phyloP scores from a whole-genome alignment of 1,139 yeast genomes.

The Scheffersomyces segobiensis region DNA sequence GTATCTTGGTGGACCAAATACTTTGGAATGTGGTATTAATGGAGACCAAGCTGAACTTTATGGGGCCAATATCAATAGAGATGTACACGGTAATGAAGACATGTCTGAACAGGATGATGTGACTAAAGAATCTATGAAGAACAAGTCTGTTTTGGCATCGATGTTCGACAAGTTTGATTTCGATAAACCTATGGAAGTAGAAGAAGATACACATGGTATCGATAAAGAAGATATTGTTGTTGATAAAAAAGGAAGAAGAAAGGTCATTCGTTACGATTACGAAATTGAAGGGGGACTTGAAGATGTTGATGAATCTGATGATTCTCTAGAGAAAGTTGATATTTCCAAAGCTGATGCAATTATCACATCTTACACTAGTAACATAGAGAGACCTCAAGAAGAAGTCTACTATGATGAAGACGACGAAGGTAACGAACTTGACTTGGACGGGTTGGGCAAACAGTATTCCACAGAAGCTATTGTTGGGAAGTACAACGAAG shows the following conservation, averaged over 20 bases:
- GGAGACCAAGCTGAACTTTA: slow-evolving; percentile 21
- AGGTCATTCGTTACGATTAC: slow-evolving; percentile 35
- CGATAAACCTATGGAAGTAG: slow-evolving; percentile 58
- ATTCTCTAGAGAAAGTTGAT: slow-evolving; percentile 19
- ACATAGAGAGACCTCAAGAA: slow-evolving; percentile 25
- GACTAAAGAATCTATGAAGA: slow-evolving; percentile 25
- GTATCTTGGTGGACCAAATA: slow-evolving; percentile 6
- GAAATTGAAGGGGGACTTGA: slow-evolving; percentile 34
- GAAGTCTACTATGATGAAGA: slow-evolving; percentile 46
- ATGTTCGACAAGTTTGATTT: slow-evolving; percentile 56
- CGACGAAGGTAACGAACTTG: slow-evolving; percentile 41
- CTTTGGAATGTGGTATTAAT: slow-evolving; percentile 24
- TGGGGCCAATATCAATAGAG: slow-evolving; percentile 24
- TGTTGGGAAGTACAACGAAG: slow-evolving; percentile 25
- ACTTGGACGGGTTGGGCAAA: slow-evolving; percentile 26
- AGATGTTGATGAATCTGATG: slow-evolving; percentile 17
- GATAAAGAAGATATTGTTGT: slow-evolving; percentile 47
- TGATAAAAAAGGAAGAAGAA: slow-evolving; percentile 49
- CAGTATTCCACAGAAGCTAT: slow-evolving; percentile 32
- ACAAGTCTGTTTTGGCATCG: slow-evolving; percentile 51
- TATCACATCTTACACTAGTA: slow-evolving; percentile 20
- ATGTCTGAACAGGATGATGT: slow-evolving; percentile 26
- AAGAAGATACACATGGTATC: slow-evolving; percentile 42
- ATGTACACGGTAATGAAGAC: slow-evolving; percentile 19
- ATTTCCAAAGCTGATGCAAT: slow-evolving; percentile 16